Percentiles rank a stretch among this genome's conserved stretches.
Evolutionary conservation across 306 rosid genomes (phyloP).

Genomic region (Cicer cuneatum): DNA sequence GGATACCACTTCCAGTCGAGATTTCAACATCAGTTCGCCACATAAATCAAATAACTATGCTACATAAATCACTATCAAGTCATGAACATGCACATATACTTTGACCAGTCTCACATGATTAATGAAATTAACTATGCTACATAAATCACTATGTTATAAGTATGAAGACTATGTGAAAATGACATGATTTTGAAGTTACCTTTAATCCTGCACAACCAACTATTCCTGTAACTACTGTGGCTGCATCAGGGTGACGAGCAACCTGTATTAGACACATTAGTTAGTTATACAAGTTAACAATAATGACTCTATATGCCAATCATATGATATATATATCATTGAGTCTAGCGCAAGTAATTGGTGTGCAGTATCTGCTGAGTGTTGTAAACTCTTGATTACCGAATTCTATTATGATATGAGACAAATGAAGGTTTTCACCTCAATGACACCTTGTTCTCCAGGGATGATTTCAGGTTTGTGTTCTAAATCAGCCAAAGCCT

Average conservation of each 20-base stretch:
- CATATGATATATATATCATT: neutral
- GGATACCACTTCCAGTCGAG: too few relatives aligned
- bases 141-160: neutral
- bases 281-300: too few relatives aligned
- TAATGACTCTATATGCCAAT: slow-evolving; percentile 10
- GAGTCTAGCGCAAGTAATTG: too few relatives aligned
- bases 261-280: slow-evolving; percentile 51
- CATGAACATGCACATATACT: neutral
- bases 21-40: too few relatives aligned
- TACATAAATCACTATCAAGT: neutral
- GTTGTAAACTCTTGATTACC: too few relatives aligned
- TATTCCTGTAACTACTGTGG: slow-evolving; percentile 86
- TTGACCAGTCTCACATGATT: neutral
- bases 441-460: slow-evolving; percentile 90
- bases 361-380: too few relatives aligned
- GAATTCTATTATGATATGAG: neutral
- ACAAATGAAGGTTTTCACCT: slow-evolving; percentile 55
- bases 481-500: slow-evolving; percentile 80
- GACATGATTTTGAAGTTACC: slow-evolving; percentile 52
- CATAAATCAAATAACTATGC: neutral
- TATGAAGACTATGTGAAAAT: neutral
- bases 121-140: neutral
- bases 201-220: slow-evolving; percentile 92
- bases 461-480: slow-evolving; percentile 79
- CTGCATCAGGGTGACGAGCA: slow-evolving; percentile 90